These are phyloP conservation scores for Beauveria varroae DNA, from an alignment of 2,329 filamentous ascomycete species.

Conservation along the genomic window DNA sequence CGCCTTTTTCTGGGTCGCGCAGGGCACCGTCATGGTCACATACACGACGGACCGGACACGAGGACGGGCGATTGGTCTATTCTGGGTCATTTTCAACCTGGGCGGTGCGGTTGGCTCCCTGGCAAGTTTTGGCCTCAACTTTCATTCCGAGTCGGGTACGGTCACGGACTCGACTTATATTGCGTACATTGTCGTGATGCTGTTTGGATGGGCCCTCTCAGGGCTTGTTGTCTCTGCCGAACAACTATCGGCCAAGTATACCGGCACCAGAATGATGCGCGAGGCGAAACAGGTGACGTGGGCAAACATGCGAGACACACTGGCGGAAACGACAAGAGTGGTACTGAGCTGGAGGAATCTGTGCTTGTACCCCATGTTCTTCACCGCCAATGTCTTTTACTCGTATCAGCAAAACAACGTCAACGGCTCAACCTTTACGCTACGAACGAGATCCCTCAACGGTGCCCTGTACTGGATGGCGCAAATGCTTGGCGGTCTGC, in stretches of 20 bases:
- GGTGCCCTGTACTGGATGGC: slow-evolving; percentile 70
- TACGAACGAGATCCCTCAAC: slow-evolving; percentile 70
- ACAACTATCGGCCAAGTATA: background rate
- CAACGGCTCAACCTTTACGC: slow-evolving; percentile 64
- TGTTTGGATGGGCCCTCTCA: slow-evolving; percentile 44
- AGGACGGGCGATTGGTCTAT: slow-evolving; percentile 34
- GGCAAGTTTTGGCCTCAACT: slow-evolving; percentile 20
- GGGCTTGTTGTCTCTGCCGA: background rate
- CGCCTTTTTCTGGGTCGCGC: background rate
- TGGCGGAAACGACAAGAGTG: slow-evolving; percentile 41
- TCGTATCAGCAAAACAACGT: slow-evolving; percentile 77
- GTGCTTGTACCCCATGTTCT: slow-evolving; percentile 78
- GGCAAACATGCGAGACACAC: slow-evolving; percentile 48
- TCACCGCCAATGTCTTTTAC: slow-evolving; percentile 66
- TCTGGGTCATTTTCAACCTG: slow-evolving; percentile 41
- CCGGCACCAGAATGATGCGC: background rate
- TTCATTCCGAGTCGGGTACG: slow-evolving; percentile 18
- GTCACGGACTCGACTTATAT: slow-evolving; percentile 69
- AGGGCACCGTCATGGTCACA: background rate
- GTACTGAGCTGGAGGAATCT: slow-evolving; percentile 65
- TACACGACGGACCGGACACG: slow-evolving; percentile 19
- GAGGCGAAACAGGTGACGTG: background rate
- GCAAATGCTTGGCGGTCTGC: slow-evolving; percentile 68
- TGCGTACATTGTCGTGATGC: slow-evolving; percentile 68
- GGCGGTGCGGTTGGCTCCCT: slow-evolving; percentile 38